Evolutionary conservation across 352 stramenopile genomes (phyloP), one percentile per base, ranked within the genome.

Genomic region (Phytophthora niederhauseri): DNA sequence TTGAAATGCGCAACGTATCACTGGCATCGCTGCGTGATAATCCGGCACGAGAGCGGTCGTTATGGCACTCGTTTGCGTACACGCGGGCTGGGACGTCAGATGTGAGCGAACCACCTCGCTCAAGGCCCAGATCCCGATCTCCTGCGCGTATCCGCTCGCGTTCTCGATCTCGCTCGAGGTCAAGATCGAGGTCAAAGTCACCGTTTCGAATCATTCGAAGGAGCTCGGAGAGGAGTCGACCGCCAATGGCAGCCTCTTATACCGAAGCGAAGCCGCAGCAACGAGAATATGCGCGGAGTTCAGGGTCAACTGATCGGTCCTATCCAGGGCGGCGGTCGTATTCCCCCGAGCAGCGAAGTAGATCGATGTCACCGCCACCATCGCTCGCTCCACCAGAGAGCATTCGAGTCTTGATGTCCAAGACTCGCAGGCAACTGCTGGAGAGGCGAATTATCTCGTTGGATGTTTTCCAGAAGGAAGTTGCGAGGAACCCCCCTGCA

Each of bases 21-120:
- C 24, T 72, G 28, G 20, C 49, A n/a, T 75, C 53, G 22, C 30
- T 78, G 14, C 61, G 56, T 45, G 56, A 57, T 48, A 54, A 74
- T n/a, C 66, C 73, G 22, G 38, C 45, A 19, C 64, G 46, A 61
- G 73, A 81, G 49, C 73, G 73, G 6, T 70, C 62, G 12, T 54
- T 73, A 15, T 77, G 73, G 64, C 70, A 71, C 34, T 62, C 66
- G 4, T 80, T 71, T 57, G 73, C 73, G 14, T 65, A 66, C 57
- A 71, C 50, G 26, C 66, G 73, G 34, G 61, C 61, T 2, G 65
- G 61, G 34, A 61, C 30, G 30, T 67, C 66, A 1, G 53, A 67
- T 49, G 22, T 48, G 4, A 41, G 22, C n/a, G 60, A 66, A 43
- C 38, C 31, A 36, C 19, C 26, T 31, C 34, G 38, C 24, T 19